Conservation (phyloP, 345 rosid genomes). For the Hibiscus trionum region DNA sequence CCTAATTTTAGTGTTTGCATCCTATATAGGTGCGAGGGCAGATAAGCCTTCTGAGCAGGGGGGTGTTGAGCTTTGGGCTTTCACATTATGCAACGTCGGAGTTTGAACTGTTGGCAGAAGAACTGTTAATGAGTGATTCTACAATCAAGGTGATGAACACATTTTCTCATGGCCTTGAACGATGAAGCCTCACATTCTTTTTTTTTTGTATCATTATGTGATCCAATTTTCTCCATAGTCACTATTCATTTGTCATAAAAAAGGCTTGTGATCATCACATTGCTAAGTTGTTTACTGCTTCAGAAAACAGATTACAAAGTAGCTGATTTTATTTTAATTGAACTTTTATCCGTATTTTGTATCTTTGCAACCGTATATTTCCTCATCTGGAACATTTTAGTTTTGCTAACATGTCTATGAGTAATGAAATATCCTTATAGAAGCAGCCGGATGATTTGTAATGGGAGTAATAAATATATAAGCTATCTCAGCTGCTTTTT, state of each 20-base stretch:
- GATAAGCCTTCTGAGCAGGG: conserved; percentile 63
- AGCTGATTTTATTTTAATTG: neutral
- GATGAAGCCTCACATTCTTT: neutral
- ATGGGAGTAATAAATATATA: neutral
- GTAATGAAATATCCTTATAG: neutral
- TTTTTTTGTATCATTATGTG: neutral
- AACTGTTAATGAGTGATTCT: conserved; percentile 20
- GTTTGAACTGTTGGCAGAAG: conserved; percentile 95
- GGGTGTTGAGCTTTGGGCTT: conserved; percentile 87
- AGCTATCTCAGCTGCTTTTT: neutral
- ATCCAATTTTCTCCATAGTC: neutral
- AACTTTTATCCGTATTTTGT: neutral
- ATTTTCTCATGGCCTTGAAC: neutral
- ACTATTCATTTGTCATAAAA: neutral
- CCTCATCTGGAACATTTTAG: too few species aligned
- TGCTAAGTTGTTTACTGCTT: neutral
- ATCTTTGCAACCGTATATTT: neutral
- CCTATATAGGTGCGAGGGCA: conserved; percentile 84
- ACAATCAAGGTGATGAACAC: neutral
- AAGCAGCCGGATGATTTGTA: neutral
- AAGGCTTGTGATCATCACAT: neutral
- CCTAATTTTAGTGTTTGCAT: conserved; percentile 17
- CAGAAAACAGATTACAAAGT: neutral
- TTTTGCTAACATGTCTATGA: neutral
- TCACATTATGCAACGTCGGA: conserved; percentile 87